Evolutionary conservation across 495 filamentous ascomycete species (phyloP).

Genomic region (Friedmanniomyces endolithicus): DNA sequence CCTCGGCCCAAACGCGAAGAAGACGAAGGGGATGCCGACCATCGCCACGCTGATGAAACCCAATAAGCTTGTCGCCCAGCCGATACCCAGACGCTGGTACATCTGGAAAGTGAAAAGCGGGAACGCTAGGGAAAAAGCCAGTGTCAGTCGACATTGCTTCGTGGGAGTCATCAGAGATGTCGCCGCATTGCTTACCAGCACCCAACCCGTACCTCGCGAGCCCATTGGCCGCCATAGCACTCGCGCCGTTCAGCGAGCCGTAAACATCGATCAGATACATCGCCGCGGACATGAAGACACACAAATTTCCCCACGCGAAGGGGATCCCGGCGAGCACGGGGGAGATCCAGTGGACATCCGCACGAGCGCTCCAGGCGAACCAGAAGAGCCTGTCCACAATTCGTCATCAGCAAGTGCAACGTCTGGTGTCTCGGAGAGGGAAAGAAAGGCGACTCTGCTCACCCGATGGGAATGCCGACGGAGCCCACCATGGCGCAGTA

Average conservation of each 20-base stretch:
- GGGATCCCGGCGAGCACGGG: conserved; percentile 45
- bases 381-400: conserved; percentile 30
- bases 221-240: conserved; percentile 50
- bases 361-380: conserved; percentile 37
- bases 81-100: conserved; percentile 31
- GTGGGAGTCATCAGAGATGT: too few relatives aligned
- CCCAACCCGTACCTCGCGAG: conserved; percentile 50
- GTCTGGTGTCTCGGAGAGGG: too few relatives aligned
- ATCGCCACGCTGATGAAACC: conserved; percentile 33
- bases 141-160: too few relatives aligned
- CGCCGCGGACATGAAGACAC: conserved; percentile 35
- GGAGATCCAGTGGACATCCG: conserved; percentile 39
- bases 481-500: conserved; percentile 33
- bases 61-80: conserved; percentile 35
- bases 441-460: too few relatives aligned
- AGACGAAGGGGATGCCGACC: conserved; percentile 33
- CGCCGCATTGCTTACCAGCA: too few relatives aligned
- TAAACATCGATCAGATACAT: conserved; percentile 50
- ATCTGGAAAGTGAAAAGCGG: conserved; percentile 45
- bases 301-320: conserved; percentile 56
- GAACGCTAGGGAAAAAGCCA: conserved; percentile 40
- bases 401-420: conserved; percentile 25
- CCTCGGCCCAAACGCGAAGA: conserved; percentile 30
- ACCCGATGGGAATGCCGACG: conserved; percentile 33
- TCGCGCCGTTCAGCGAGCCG: conserved; percentile 43